Base-by-base conservation (phyloP, 176 grass and related monocot species). In the Microstegium vimineum region DNA sequence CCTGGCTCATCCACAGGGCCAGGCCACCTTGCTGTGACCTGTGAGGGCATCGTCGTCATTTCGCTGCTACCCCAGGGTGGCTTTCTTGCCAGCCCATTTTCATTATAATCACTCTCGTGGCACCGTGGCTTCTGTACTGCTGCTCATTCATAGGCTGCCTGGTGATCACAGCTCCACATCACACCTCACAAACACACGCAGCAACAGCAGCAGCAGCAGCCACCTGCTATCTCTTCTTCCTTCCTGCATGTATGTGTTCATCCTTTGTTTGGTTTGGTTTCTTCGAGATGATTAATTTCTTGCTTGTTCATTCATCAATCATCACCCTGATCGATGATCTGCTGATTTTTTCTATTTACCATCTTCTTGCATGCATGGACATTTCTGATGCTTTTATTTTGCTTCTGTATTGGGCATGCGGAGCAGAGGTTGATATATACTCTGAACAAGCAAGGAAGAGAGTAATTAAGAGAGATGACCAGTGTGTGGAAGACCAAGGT, bases 401-500 rank as follows among this genome's bases (percentile, higher is more conserved):
- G 10, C 6, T 66, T 0, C 8, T 64, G 6, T 45, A 40, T 45
- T 28, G 38, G 69, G 23, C n/a, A n/a, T n/a, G n/a, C 2, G 69
- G 28, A 75, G 46, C 47, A 75, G 47, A 34, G 17, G 2, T 11
- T 1, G 8, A 1, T 71, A 26, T 16, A 1, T 71, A 27, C 2
- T 57, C 18, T 56, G 35, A 66, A 84, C 70, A n/a, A 60, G 76
- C 69, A 6, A 34, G n/a, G 9, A 1, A 66, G 10, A 51, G 4
- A 33, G 33, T 2, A 7, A 22, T 9, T 18, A 12, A 1, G 22
- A 69, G 14, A 86, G 72, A 94, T 91, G 89, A 10, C 80, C 1
- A 78, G 76, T 22, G 31, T 83, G 3, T 95, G 93, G 93, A 95
- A 84, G 46, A 87, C 75, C 76, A 92, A 78, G 84, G 90, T 95